Evolutionary conservation across 768 basidiomycete genomes (phyloP), one percentile per base, ranked within the genome.

Genomic region (Termitomyces sp.): DNA sequence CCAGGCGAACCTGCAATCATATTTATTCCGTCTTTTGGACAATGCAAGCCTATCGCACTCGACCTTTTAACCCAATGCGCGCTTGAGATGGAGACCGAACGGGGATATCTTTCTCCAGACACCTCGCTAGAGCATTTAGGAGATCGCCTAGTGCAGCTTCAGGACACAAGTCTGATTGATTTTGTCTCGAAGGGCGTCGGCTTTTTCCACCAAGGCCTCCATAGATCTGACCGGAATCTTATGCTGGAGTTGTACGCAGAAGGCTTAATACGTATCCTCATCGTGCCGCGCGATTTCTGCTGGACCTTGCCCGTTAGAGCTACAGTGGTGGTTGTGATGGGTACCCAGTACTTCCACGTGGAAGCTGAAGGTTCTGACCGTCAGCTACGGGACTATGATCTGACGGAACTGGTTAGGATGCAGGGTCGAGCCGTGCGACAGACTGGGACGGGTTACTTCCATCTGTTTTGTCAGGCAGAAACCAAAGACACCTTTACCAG

Each of bases 61-160:
- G 94, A 97, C 64, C 79, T 98, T 61, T 84, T 96, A 68, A 98
- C 91, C 3, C 90, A 91, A 65, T 90, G 89, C 62, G 89, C 91
- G 2, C 76, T 93, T 57, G 83, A 90, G 62, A 82, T 81, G 70
- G 85, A 85, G 62, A 80, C 84, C 3, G 81, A 80, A 40, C 75
- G 74, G 51, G 92, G 91, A 7, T 94, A 87, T 67, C 75, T 92
- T 22, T 79, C 84, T 5, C 67, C 75, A 26, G 73, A 72, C 4
- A 70, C 80, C 36, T 71, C 81, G 18, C 65, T 75, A 38, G 82
- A 85, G 20, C 71, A 78, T 13, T 71, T 97, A 36, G 84, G 88
- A 64, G 75, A 80, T 46, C 78, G 81, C 65, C 72, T 87, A 26
- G 69, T 71, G 33, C 75, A 82, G 48, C 71, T 98, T 11, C 79